Evolutionary conservation across 345 rosid species (phyloP).

Genomic region (Acer saccharum): DNA sequence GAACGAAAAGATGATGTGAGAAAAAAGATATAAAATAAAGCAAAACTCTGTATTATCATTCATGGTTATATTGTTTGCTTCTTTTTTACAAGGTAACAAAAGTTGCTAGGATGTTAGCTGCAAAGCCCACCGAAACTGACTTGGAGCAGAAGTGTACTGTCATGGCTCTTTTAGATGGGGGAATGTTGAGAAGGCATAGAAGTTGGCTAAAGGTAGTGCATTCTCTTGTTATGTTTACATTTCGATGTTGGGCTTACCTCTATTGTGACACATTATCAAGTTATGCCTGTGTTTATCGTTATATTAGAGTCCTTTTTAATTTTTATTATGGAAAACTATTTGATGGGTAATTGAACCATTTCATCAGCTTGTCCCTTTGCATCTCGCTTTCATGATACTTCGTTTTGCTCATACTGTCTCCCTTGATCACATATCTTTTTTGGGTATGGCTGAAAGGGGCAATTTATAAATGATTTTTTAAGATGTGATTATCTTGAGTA

Average conservation of each 20-base stretch:
- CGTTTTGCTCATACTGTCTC: neutral
- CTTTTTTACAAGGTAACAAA: constrained; percentile 59
- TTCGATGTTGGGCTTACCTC: neutral
- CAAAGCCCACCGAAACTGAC: constrained; percentile 46
- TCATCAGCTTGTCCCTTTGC: neutral
- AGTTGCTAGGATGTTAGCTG: constrained; percentile 80
- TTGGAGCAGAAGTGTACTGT: constrained; percentile 60
- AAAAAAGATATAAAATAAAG: neutral
- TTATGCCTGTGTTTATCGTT: too few species aligned
- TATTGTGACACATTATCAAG: neutral
- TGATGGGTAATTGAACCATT: neutral
- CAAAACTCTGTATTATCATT: too few species aligned
- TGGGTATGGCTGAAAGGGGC: neutral
- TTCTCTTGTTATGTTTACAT: neutral
- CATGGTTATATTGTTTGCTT: constrained; percentile 9
- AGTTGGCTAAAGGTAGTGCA: constrained; percentile 82
- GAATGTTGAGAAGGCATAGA: constrained; percentile 76
- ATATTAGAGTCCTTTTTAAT: neutral
- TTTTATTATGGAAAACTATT: neutral
- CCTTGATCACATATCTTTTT: neutral
- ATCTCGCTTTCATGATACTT: neutral
- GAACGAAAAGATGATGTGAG: neutral
- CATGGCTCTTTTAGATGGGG: constrained; percentile 94
- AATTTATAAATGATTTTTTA: neutral
- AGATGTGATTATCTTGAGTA: neutral